These are phyloP conservation scores for Trametes maxima DNA, from an alignment of 768 basidiomycete genomes.

Conservation along the genomic window DNA sequence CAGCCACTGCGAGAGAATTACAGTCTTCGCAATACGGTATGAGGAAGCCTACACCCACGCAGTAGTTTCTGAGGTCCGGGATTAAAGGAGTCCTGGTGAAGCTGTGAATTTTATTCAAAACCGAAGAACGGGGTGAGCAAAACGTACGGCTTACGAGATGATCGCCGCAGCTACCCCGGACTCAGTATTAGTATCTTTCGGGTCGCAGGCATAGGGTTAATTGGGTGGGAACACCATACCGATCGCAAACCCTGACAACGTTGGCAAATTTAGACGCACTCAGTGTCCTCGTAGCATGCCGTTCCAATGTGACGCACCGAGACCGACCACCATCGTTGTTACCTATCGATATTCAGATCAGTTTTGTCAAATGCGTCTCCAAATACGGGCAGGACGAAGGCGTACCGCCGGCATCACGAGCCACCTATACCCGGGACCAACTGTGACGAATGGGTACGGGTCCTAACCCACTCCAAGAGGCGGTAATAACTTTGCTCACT, in stretches of 20 bases:
- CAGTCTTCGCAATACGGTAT: too few species aligned
- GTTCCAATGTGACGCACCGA: background rate
- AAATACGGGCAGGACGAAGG: background rate
- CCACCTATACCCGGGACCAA: background rate
- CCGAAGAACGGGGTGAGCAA: background rate
- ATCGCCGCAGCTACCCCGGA: background rate
- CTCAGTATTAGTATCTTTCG: background rate
- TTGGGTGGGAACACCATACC: background rate
- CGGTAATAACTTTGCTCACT: background rate
- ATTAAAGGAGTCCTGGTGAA: background rate
- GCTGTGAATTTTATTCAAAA: background rate
- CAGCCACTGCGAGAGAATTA: background rate
- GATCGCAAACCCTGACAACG: background rate
- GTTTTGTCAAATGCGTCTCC: background rate
- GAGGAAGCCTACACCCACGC: background rate
- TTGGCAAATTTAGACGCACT: too few species aligned
- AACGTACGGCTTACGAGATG: background rate
- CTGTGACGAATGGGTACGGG: background rate
- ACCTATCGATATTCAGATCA: background rate
- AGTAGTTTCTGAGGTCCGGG: background rate
- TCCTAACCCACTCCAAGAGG: background rate
- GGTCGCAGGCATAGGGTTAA: background rate
- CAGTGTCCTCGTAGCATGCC: too few species aligned
- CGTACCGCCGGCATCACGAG: conserved; percentile 1
- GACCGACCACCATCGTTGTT: background rate